phyloP scores from a whole-genome alignment of 257 asterid genomes.

The Nicotiana obtusifolia region DNA sequence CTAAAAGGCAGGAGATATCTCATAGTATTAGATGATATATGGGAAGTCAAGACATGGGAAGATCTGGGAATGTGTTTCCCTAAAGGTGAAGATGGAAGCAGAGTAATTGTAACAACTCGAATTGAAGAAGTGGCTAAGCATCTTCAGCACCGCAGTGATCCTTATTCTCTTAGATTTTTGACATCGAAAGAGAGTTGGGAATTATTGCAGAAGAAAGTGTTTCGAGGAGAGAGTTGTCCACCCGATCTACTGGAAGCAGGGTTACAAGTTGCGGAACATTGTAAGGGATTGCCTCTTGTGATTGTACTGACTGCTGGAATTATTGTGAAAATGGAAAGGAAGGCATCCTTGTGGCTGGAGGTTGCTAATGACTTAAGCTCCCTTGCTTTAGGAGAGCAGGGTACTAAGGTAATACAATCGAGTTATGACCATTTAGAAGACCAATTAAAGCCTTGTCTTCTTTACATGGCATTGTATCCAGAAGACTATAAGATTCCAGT shows the following conservation, averaged over 20 bases:
- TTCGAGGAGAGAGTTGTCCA: background rate
- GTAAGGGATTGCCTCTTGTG: background rate
- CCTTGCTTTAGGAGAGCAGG: background rate
- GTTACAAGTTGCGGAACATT: background rate
- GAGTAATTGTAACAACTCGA: constrained; percentile 1
- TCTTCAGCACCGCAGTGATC: background rate
- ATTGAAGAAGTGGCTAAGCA: background rate
- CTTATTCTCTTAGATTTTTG: background rate
- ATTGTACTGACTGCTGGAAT: background rate
- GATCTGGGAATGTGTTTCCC: background rate
- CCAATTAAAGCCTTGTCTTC: background rate
- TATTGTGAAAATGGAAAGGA: background rate
- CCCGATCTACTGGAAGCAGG: background rate
- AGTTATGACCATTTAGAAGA: background rate
- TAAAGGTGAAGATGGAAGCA: background rate
- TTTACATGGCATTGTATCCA: background rate
- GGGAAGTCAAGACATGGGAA: background rate
- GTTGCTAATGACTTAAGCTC: background rate
- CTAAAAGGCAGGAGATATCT: background rate
- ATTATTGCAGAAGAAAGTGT: background rate
- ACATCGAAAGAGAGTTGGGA: background rate
- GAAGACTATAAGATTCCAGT: background rate
- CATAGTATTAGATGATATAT: background rate
- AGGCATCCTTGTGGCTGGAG: background rate
- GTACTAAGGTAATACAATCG: background rate